A percentile compares a stretch with the other conserved stretches of the same genome.
Conservation (phyloP, 495 filamentous ascomycete species). For the Trichoderma parareesei region DNA sequence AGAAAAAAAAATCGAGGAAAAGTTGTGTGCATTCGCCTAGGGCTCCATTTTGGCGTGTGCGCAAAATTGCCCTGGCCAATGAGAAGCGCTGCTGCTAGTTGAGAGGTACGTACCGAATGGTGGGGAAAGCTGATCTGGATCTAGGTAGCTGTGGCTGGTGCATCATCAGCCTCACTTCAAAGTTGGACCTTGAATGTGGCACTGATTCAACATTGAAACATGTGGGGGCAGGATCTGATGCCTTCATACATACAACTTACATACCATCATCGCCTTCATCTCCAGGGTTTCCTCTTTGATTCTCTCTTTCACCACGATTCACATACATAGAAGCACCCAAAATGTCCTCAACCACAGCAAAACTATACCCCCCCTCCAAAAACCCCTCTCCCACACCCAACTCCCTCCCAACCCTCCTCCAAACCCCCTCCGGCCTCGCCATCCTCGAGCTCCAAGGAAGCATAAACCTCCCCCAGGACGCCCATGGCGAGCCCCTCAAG, state of each 20-base stretch:
- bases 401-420: slow-evolving; percentile 75
- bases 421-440: slow-evolving; percentile 72
- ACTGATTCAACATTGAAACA: neutral
- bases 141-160: neutral
- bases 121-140: neutral
- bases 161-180: neutral
- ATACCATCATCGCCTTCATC: neutral
- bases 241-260: neutral
- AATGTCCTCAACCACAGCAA: neutral
- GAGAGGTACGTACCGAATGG: neutral
- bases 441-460: slow-evolving; percentile 85
- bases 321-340: neutral
- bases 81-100: neutral
- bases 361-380: neutral
- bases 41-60: slow-evolving; percentile 5
- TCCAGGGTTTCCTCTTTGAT: neutral
- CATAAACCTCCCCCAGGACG: slow-evolving; percentile 54
- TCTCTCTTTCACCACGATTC: neutral
- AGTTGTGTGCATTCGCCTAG: neutral
- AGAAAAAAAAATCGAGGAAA: slow-evolving; percentile 5
- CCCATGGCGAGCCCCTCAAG: slow-evolving; percentile 14
- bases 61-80: slow-evolving; percentile 3
- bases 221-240: neutral
- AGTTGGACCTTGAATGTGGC: neutral
- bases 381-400: slow-evolving; percentile 20